Evolutionary conservation across 139 green algal species (phyloP).

Genomic region (Closterium sp.): DNA sequence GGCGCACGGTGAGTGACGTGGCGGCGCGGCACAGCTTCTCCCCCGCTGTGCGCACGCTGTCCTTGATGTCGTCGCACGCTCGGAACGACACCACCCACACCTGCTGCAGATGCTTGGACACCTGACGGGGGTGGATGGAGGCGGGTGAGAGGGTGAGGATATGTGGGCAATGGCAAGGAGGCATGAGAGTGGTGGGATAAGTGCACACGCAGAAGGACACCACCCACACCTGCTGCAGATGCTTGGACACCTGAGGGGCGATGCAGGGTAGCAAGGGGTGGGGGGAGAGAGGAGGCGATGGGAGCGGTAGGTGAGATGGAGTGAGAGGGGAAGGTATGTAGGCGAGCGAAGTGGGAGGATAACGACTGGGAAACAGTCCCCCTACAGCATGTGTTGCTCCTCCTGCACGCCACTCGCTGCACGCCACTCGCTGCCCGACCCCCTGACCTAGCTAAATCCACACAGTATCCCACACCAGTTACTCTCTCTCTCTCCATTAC

Average conservation of each 20-base stretch:
- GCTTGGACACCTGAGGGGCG: conserved; percentile 58
- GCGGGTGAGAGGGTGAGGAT: too few species aligned
- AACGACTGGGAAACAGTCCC: background rate
- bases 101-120: conserved; percentile 64
- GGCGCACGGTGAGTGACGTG: conserved; percentile 40
- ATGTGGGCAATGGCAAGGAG: background rate
- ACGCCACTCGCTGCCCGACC: too few species aligned
- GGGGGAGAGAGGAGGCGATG: too few species aligned
- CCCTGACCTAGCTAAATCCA: too few species aligned
- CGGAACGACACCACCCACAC: conserved; percentile 82
- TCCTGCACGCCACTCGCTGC: too few species aligned
- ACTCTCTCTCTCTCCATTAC: too few species aligned
- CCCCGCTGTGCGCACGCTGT: conserved; percentile 48
- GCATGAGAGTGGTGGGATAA: background rate
- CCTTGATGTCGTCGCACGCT: conserved; percentile 63
- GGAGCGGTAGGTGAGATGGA: too few species aligned
- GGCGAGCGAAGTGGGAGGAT: background rate
- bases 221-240: conserved; percentile 75
- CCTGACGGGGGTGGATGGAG: conserved; percentile 54
- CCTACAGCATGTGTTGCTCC: too few species aligned
- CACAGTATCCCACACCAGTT: too few species aligned
- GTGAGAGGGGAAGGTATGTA: background rate
- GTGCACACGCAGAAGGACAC: conserved; percentile 69
- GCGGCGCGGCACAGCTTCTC: conserved; percentile 36
- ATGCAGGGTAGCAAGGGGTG: conserved; percentile 22